phyloP scores from a whole-genome alignment of 441 rosid genomes.

The Populus hybrid region DNA sequence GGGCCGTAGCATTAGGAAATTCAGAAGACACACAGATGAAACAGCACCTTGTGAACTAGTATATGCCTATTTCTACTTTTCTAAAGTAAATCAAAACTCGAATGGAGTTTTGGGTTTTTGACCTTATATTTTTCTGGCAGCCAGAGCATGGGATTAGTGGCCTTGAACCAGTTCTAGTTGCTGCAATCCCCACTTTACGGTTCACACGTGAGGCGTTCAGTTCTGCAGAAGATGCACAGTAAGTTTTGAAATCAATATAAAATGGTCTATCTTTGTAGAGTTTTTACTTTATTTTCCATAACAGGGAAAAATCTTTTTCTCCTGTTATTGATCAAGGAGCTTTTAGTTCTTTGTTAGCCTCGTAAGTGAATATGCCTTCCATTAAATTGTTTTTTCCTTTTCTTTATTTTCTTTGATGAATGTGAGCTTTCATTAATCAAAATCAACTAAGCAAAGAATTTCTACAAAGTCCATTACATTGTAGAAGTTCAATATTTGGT shows the following conservation, averaged over 20 bases:
- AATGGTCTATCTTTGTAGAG: background rate
- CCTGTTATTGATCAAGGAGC: background rate
- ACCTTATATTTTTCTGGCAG: constrained; percentile 27
- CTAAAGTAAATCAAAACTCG: background rate
- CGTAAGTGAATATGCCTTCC: background rate
- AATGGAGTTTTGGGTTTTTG: background rate
- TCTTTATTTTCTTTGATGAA: too few relatives aligned
- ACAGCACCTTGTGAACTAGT: background rate
- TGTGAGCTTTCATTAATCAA: too few relatives aligned
- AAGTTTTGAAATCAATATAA: constrained; percentile 24
- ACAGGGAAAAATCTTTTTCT: background rate
- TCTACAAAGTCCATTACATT: background rate
- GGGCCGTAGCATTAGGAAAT: background rate
- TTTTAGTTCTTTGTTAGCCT: background rate
- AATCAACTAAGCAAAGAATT: too few relatives aligned
- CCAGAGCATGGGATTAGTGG: constrained; percentile 38
- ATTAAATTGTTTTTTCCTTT: background rate
- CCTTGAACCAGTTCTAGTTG: constrained; percentile 55
- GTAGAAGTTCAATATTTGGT: background rate
- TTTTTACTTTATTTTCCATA: background rate
- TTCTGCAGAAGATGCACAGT: constrained; percentile 60
- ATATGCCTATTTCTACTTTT: background rate
- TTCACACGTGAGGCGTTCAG: constrained; percentile 48
- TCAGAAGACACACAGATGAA: background rate
- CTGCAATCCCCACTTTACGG: constrained; percentile 62